Conservation (phyloP, 306 rosid species). For the Dryas octopetala region DNA sequence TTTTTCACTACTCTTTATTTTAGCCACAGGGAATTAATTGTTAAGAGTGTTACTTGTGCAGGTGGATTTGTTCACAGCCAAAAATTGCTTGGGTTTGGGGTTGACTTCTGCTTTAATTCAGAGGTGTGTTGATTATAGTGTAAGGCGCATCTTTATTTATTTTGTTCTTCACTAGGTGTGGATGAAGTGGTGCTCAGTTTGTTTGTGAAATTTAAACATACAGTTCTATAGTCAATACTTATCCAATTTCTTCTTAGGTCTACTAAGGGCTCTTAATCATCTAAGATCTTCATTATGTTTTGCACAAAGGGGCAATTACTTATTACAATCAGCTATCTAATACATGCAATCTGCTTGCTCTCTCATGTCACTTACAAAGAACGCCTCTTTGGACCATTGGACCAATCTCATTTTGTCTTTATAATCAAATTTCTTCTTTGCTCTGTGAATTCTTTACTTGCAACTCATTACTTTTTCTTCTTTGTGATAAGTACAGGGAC, state of each 20-base stretch:
- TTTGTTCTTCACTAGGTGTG: constrained; percentile 57
- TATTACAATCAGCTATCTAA: constrained; percentile 20
- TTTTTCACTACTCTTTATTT: not conserved
- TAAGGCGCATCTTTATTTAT: constrained; percentile 47
- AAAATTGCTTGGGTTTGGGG: constrained; percentile 62
- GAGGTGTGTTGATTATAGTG: constrained; percentile 82
- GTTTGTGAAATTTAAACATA: constrained; percentile 61
- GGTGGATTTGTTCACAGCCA: constrained; percentile 65
- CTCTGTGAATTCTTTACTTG: not conserved
- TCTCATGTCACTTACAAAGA: constrained; percentile 14
- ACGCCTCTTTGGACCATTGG: constrained; percentile 20
- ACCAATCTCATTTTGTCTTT: constrained; percentile 3
- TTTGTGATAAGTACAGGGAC: not conserved
- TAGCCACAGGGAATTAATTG: constrained; percentile 13
- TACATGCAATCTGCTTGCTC: constrained; percentile 17
- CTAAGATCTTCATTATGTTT: constrained; percentile 32
- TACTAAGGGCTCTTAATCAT: constrained; percentile 28
- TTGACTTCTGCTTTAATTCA: constrained; percentile 60
- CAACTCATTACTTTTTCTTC: not conserved
- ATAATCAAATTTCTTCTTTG: not conserved
- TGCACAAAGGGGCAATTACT: constrained; percentile 24
- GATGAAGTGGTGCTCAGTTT: constrained; percentile 63
- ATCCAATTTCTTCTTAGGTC: constrained; percentile 40
- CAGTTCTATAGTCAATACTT: constrained; percentile 53
- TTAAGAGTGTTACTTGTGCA: constrained; percentile 46